Percentiles rank a stretch among this genome's conserved stretches.
Evolutionary conservation across 768 basidiomycete genomes (phyloP).

Genomic region (Tricholoma sp.): DNA sequence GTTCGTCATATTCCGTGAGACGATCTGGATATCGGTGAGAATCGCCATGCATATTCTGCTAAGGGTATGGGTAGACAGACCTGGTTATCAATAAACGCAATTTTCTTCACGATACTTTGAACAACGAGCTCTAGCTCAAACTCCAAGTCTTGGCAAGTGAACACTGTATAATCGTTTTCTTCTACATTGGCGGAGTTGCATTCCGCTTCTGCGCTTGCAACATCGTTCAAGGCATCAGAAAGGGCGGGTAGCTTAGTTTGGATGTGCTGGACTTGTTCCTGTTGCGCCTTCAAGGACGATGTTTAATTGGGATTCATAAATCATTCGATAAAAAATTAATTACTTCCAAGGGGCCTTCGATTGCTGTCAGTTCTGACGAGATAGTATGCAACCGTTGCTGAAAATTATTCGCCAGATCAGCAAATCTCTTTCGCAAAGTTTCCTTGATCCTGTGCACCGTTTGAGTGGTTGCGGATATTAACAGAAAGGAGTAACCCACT

Average conservation of each 20-base stretch:
- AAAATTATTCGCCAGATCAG: constrained; percentile 71
- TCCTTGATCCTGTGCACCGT: constrained; percentile 72
- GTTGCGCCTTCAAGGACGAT: constrained; percentile 53
- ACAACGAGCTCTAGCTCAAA: constrained; percentile 85
- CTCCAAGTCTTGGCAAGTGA: constrained; percentile 82
- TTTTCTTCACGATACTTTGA: constrained; percentile 80
- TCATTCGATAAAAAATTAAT: constrained; percentile 9
- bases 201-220: constrained; percentile 64
- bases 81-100: constrained; percentile 97
- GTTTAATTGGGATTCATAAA: too few species aligned
- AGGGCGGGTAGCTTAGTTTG: constrained; percentile 66
- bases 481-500: constrained; percentile 44
- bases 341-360: constrained; percentile 77
- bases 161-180: constrained; percentile 93
- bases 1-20: constrained; percentile 91
- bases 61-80: constrained; percentile 31
- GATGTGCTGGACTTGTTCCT: constrained; percentile 58
- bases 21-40: constrained; percentile 52
- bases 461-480: constrained; percentile 1
- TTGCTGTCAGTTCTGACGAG: constrained; percentile 65
- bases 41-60: background rate
- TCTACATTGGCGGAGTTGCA: constrained; percentile 89
- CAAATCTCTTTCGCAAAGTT: constrained; percentile 69
- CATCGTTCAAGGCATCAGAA: constrained; percentile 47
- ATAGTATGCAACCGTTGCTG: constrained; percentile 62